Percentiles rank a stretch among this genome's conserved stretches.
Evolutionary conservation across 805 yeast genomes (phyloP).

Genomic region (Wickerhamomyces canadensis): DNA sequence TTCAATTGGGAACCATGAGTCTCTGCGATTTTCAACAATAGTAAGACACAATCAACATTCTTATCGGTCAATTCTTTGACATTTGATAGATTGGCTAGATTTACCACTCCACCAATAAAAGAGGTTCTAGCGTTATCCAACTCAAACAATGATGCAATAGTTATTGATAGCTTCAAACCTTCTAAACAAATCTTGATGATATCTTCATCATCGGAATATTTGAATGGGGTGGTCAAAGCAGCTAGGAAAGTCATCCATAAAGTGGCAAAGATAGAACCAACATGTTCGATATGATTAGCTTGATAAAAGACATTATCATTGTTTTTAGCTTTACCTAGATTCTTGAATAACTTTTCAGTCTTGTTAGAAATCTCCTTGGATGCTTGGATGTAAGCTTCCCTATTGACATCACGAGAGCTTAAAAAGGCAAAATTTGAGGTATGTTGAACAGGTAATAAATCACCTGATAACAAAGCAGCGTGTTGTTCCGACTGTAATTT

Average conservation of each 20-base stretch:
- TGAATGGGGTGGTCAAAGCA: slow-evolving; percentile 89
- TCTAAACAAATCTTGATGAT: slow-evolving; percentile 68
- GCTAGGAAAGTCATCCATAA: slow-evolving; percentile 97
- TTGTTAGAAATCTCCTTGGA: slow-evolving; percentile 87
- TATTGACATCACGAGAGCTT: slow-evolving; percentile 62
- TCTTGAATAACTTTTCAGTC: slow-evolving; percentile 77
- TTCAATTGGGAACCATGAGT: slow-evolving; percentile 71
- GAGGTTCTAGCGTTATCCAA: slow-evolving; percentile 82
- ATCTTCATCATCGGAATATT: slow-evolving; percentile 75
- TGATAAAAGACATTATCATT: slow-evolving; percentile 57
- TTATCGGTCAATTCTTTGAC: slow-evolving; percentile 71
- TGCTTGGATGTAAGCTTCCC: slow-evolving; percentile 88
- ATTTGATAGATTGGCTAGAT: slow-evolving; percentile 77
- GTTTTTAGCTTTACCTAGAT: slow-evolving; percentile 45
- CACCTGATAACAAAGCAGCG: slow-evolving; percentile 77
- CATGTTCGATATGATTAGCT: slow-evolving; percentile 86
- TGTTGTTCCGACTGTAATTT: slow-evolving; percentile 91
- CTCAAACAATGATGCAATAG: slow-evolving; percentile 79
- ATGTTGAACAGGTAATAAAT: slow-evolving; percentile 31
- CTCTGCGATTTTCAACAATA: slow-evolving; percentile 71
- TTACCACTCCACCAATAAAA: slow-evolving; percentile 84
- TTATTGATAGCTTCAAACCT: slow-evolving; percentile 78
- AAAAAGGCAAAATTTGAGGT: slow-evolving; percentile 49
- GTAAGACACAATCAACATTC: slow-evolving; percentile 74
- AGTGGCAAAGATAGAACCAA: slow-evolving; percentile 87